A percentile compares a stretch with the other conserved stretches of the same genome.
phyloP scores from a whole-genome alignment of 1,139 yeast genomes.

The Magnusiomyces paraingens region DNA sequence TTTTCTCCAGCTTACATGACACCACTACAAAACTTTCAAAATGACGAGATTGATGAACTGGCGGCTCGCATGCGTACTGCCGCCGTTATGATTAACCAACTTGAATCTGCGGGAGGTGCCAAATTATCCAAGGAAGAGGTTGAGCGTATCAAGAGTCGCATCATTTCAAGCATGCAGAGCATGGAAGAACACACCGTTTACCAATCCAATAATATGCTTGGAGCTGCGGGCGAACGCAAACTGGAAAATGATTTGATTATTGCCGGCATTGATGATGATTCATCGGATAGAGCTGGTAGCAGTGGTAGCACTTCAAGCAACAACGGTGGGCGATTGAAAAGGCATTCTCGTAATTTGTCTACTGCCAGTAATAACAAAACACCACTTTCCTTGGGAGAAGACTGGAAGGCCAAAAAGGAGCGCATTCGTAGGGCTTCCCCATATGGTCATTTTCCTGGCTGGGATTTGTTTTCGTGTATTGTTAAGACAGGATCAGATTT shows the following conservation, averaged over 20 bases:
- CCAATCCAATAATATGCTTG: conserved; percentile 28
- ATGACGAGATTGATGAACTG: conserved; percentile 40
- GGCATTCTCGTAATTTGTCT: background rate
- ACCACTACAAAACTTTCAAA: conserved; percentile 17
- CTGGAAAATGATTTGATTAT: conserved; percentile 83
- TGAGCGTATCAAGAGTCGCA: conserved; percentile 63
- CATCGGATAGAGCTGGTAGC: conserved; percentile 35
- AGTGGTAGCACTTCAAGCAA: conserved; percentile 30
- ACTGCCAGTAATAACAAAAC: background rate
- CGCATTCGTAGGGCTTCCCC: conserved; percentile 71
- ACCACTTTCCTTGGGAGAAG: conserved; percentile 64
- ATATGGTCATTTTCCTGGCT: conserved; percentile 78
- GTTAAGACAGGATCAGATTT: conserved; percentile 94
- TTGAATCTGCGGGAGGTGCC: conserved; percentile 46
- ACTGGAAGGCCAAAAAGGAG: conserved; percentile 77
- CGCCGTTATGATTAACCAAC: conserved; percentile 84
- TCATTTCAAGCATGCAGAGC: conserved; percentile 81
- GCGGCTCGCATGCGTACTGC: conserved; percentile 96
- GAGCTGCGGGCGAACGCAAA: conserved; percentile 80
- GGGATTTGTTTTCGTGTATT: conserved; percentile 94
- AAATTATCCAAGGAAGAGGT: conserved; percentile 71
- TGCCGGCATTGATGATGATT: conserved; percentile 47
- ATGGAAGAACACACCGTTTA: conserved; percentile 54
- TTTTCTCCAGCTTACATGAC: conserved; percentile 31
- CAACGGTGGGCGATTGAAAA: background rate